Evolutionary conservation across 352 stramenopile species (phyloP).

Genomic region (Globisporangium barbulae): DNA sequence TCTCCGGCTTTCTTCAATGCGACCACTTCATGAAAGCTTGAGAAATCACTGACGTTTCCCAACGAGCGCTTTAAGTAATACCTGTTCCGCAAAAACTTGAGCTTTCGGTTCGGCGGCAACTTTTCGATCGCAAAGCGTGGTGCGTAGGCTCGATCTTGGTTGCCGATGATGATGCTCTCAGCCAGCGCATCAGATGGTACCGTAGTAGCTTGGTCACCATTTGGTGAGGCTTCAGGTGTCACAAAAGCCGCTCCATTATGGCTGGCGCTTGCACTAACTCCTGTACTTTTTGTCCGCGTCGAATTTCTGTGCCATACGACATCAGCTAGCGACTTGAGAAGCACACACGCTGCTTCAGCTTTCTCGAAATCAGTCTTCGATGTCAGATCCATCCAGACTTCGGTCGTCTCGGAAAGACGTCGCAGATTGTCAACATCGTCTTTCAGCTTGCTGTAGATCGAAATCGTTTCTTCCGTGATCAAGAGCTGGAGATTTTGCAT

Average conservation of each 20-base stretch:
- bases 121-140: constrained; percentile 36
- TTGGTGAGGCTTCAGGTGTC: neutral
- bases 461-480: constrained; percentile 57
- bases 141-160: constrained; percentile 15
- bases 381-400: constrained; percentile 82
- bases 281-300: neutral
- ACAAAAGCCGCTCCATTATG: neutral
- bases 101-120: constrained; percentile 46
- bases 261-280: neutral
- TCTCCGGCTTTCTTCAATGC: constrained; percentile 7
- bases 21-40: constrained; percentile 37
- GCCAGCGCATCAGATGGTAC: neutral
- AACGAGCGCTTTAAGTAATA: constrained; percentile 38
- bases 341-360: constrained; percentile 37
- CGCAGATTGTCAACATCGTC: constrained; percentile 63
- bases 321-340: constrained; percentile 40
- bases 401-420: constrained; percentile 62
- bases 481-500: constrained; percentile 61
- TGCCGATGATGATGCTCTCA: neutral
- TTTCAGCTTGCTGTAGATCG: constrained; percentile 64
- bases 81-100: constrained; percentile 22
- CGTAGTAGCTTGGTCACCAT: neutral
- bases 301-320: constrained; percentile 25
- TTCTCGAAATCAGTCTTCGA: constrained; percentile 70
- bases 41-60: constrained; percentile 47